Evolutionary conservation across 768 basidiomycete genomes (phyloP), one percentile per base, ranked within the genome.

Genomic region (Mycena rosella): DNA sequence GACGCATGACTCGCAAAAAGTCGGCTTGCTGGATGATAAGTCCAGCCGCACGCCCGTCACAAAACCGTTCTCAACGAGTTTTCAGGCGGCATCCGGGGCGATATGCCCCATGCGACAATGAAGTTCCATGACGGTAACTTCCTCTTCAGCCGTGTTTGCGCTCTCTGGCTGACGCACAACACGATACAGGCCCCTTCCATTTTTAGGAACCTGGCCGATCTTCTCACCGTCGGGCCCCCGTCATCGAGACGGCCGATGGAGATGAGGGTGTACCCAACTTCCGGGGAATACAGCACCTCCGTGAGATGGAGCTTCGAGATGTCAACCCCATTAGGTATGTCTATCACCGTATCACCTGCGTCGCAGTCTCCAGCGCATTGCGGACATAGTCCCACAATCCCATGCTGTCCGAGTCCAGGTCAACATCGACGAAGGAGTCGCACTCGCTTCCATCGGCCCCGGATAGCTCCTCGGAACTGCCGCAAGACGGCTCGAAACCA

Each of bases 211-310:
- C 49, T 42, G 49, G 15, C 60, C 51, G 30, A 61, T 61, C 60
- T 61, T 61, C 60, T 52, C 56, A 15, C 63, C 64, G 14, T 70
- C 59, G 29, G 61, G 56, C n/a, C 26, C 32, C 32, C 24, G 0
- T 83, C 74, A 54, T 83, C 80, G 11, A 84, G 76, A 32, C 67
- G 38, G 8, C 81, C 79, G 60, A 82, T 72, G 1, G 80, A 81
- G 10, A 82, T 67, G 2, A 84, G 74, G 14, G 79, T 83, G 62
- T 80, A 81, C 3, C 79, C 76, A 6, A 82, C 75, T 26, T 80
- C 77, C 0, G 78, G 81, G 10, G 80, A 76, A 60, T 82, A 81
- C 7, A 83, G 69, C 22, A 82, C 80, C 48, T 81, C 71, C 3
- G 69, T 77, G 20, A 83, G 72, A 8, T 63, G 59, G 3, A 81